Evolutionary conservation across 2,329 filamentous ascomycete species (phyloP), one percentile per base, ranked within the genome.

Genomic region (Arachnomyces sp.): DNA sequence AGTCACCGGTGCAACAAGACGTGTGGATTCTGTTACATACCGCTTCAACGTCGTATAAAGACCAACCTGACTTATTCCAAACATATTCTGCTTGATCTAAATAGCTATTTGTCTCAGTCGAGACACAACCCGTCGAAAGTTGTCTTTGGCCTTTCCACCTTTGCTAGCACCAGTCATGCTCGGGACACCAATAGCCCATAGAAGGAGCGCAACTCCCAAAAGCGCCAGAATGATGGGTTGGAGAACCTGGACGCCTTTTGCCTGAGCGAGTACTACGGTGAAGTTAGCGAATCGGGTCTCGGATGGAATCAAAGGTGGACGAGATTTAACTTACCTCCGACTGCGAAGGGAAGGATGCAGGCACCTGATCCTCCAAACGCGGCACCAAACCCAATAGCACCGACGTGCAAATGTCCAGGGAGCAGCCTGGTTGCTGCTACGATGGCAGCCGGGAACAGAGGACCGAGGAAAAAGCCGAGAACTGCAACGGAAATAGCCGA

Each of bases 391-490:
- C 85, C 84, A 45, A 90, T 84, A 2, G 78, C 78, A 12, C 75
- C 77, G 36, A 89, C 81, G 51, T 92, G 86, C 29, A 86, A 68
- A 46, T 84, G 74, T 31, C 68, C 71, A 0, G 84, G 84, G 2
- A 90, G 66, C 5, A 89, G 66, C 48, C 84, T 86, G 0, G 83
- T 84, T 3, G 77, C 76, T 1, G 76, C 77, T 3, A 87, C 78
- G 15, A 90, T 74, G 3, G 77, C 82, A 3, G 79, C 81, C 0
- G 84, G 84, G 54, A 87, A 89, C 29, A 89, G 62, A 0, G 86
- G 85, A 0, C 85, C 86, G 0, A 88, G 70, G 53, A 88, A 85
- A 67, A 88, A 84, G 1, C 85, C 85, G 43, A 86, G 71, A 1
- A 87, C 63, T 0, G 75, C 69, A 12, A 87, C 80, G 25, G 82